Evolutionary conservation across 2,329 filamentous ascomycete genomes (phyloP), one percentile per base, ranked within the genome.

Genomic region (Neocucurbitaria cava): DNA sequence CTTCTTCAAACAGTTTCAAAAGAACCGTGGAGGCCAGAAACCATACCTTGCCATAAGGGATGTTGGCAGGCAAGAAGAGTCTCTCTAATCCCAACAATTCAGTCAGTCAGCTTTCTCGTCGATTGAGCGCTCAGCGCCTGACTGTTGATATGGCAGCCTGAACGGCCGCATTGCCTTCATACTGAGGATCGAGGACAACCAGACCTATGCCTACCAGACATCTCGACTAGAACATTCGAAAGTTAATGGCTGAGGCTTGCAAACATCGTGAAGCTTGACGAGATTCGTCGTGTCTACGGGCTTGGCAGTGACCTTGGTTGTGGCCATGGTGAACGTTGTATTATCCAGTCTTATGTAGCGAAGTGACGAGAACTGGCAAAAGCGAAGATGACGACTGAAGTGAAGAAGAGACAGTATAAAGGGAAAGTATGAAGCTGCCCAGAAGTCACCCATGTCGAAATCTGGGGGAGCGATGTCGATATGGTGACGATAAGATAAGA

Each of bases 401-500:
- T 15, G 11, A 31, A 31, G 28, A 31, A 35, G 15, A 35, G 13
- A 35, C 10, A 5, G 13, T 17, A 35, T 26, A 11, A 23, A 24
- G 11, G 13, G 36, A 24, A 38, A 30, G 15, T 13, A 24, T 15
- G 15, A 10, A 21, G 24, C 24, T 9, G 8, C 17, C 6, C 7
- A 42, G 11, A 43, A 24, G 23, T 17, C 18, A 23, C 35, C 13
- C n/a, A 49, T 49, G 47, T 43, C 39, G 46, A 49, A 49, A 31
- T 42, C 9, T 33, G 28, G 13, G 47, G 17, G 39, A 20, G 20
- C 5, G 11, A 49, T 41, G 46, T 42, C 39, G 38, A 33, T 13
- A 30, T 49, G 21, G 24, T 15, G 3, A 15, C 31, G 36, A 49
- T 49, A 42, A 49, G 46, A 49, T 42, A 49, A 49, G 46, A 35